phyloP scores from a whole-genome alignment of 768 basidiomycete species.

The Austroboletus eburneus region DNA sequence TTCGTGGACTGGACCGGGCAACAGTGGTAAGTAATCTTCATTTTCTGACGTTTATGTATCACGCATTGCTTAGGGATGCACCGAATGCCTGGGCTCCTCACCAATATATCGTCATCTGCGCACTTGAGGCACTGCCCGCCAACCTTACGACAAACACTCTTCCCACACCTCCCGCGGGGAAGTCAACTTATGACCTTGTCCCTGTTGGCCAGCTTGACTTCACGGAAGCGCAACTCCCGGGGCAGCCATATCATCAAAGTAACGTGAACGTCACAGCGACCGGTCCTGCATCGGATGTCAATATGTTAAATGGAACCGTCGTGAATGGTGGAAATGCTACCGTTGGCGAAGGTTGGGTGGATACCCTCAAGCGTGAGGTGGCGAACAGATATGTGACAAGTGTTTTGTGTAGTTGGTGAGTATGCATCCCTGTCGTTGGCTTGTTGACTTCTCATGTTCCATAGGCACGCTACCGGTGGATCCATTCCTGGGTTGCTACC shows the following conservation, averaged over 20 bases:
- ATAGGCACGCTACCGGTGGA: slow-evolving; percentile 84
- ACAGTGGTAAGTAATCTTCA: slow-evolving; percentile 57
- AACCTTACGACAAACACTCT: slow-evolving; percentile 59
- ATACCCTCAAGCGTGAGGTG: too few relatives aligned
- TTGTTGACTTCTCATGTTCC: not conserved
- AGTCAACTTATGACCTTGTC: slow-evolving; percentile 64
- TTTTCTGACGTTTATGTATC: not conserved
- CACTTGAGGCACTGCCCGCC: slow-evolving; percentile 68
- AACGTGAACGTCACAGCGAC: slow-evolving; percentile 46
- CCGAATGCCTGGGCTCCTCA: slow-evolving; percentile 89
- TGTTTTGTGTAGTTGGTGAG: too few relatives aligned
- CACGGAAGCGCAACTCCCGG: slow-evolving; percentile 63
- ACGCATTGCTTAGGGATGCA: slow-evolving; percentile 51
- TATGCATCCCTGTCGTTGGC: too few relatives aligned
- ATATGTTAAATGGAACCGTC: too few relatives aligned
- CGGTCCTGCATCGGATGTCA: too few relatives aligned
- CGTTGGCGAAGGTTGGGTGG: too few relatives aligned
- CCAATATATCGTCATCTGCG: slow-evolving; percentile 75
- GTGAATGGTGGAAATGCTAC: too few relatives aligned
- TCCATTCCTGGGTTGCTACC: slow-evolving; percentile 70
- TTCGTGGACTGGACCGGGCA: slow-evolving; percentile 68
- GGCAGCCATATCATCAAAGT: slow-evolving; percentile 49
- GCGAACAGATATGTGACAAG: too few relatives aligned
- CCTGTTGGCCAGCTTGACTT: slow-evolving; percentile 76
- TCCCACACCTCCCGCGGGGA: slow-evolving; percentile 45